phyloP scores from a whole-genome alignment of 768 basidiomycete species.

The Trametes coccinea region DNA sequence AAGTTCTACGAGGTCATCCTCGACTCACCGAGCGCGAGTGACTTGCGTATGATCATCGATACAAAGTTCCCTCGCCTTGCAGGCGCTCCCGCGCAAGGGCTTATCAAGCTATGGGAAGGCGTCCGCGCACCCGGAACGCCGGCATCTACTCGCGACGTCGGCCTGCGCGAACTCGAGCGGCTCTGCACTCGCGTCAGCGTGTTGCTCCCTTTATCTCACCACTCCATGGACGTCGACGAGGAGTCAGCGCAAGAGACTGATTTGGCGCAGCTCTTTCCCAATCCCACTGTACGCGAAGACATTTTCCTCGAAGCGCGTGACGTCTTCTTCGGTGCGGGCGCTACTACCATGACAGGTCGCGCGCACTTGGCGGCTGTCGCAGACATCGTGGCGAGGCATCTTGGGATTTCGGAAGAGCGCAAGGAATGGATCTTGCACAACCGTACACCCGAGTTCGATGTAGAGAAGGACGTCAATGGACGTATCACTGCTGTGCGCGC shows the following conservation, averaged over 20 bases:
- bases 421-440: constrained; percentile 67
- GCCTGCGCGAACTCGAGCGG: constrained; percentile 79
- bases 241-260: constrained; percentile 32
- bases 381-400: constrained; percentile 53
- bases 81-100: constrained; percentile 43
- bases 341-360: constrained; percentile 52
- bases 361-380: constrained; percentile 53
- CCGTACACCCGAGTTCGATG: constrained; percentile 64
- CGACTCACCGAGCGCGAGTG: constrained; percentile 58
- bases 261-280: constrained; percentile 57
- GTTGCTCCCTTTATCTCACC: constrained; percentile 53
- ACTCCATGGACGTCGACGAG: constrained; percentile 42
- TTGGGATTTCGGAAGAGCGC: constrained; percentile 71
- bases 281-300: constrained; percentile 80
- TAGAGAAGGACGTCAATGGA: constrained; percentile 70
- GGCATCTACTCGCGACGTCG: constrained; percentile 59
- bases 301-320: constrained; percentile 88
- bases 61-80: constrained; percentile 65
- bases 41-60: constrained; percentile 70
- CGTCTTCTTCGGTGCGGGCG: constrained; percentile 82
- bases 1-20: constrained; percentile 77
- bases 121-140: constrained; percentile 53
- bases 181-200: constrained; percentile 74
- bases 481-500: constrained; percentile 55
- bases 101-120: constrained; percentile 71